Evolutionary conservation across 768 basidiomycete species (phyloP).

Genomic region (Tulasnella sp.): DNA sequence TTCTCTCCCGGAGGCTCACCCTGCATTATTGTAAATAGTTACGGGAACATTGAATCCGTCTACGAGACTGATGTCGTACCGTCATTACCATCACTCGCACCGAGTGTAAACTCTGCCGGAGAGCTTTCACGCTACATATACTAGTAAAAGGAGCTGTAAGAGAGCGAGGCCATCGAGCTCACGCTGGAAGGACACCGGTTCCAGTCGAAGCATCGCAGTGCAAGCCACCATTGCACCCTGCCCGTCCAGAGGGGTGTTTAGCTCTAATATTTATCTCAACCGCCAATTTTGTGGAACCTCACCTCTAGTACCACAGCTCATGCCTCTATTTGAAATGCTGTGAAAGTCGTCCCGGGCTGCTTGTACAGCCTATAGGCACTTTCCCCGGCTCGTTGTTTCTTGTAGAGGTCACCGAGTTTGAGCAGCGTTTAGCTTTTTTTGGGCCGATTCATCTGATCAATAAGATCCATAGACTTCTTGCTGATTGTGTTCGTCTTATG

Average conservation of each 20-base stretch:
- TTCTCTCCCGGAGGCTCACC: neutral
- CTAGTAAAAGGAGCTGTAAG: neutral
- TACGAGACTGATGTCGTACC: conserved; percentile 17
- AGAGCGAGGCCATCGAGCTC: neutral
- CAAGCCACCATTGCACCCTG: conserved; percentile 20
- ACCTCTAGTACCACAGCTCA: conserved; percentile 31
- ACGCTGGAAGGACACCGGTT: conserved; percentile 20
- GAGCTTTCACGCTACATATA: neutral
- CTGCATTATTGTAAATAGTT: conserved; percentile 11
- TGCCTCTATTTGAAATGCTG: no score
- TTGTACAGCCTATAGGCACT: no score
- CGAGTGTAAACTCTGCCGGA: conserved; percentile 17
- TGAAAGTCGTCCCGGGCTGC: no score
- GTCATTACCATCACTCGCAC: conserved; percentile 8
- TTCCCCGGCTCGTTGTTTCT: no score
- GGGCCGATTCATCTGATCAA: no score
- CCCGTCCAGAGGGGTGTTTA: neutral
- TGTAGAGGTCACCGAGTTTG: no score
- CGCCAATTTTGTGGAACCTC: no score
- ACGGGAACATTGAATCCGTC: conserved; percentile 16
- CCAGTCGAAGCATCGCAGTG: no score
- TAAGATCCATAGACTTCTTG: no score
- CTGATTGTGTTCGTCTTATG: no score
- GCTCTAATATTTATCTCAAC: no score
- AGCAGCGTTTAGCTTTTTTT: no score